A percentile compares a stretch with the other conserved stretches of the same genome.
Conservation (phyloP, 768 basidiomycete species). For the Amanita muscaria region DNA sequence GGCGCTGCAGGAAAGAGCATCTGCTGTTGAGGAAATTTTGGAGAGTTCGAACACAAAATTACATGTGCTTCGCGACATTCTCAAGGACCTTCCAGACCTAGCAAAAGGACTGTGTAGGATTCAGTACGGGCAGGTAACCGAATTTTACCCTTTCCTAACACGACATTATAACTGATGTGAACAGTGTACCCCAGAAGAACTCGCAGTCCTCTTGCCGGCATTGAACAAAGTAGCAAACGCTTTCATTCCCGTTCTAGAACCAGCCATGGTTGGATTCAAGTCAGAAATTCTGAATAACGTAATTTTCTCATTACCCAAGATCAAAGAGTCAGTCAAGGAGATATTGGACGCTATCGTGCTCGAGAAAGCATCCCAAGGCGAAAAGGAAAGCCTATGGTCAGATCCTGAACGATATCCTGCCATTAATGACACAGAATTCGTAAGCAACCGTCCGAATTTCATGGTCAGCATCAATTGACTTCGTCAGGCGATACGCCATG, state of each 20-base stretch:
- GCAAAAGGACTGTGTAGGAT: conserved; percentile 80
- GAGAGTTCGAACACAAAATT: conserved; percentile 52
- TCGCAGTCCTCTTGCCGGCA: conserved; percentile 65
- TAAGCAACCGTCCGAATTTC: conserved; percentile 33
- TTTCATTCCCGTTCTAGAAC: conserved; percentile 41
- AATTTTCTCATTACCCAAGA: conserved; percentile 54
- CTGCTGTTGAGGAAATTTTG: conserved; percentile 80
- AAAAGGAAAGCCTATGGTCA: conserved; percentile 65
- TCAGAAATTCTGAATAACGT: conserved; percentile 66
- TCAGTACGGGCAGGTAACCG: conserved; percentile 78
- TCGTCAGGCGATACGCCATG: conserved; percentile 51
- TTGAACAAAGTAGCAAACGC: conserved; percentile 62
- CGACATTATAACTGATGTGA: background rate
- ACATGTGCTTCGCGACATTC: conserved; percentile 54
- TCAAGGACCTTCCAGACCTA: conserved; percentile 79
- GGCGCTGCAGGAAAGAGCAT: conserved; percentile 62
- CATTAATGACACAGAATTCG: conserved; percentile 53
- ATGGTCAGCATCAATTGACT: conserved; percentile 9
- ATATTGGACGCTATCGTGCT: conserved; percentile 51
- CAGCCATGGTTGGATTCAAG: conserved; percentile 45
- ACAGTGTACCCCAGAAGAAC: conserved; percentile 78
- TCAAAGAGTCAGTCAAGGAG: conserved; percentile 44
- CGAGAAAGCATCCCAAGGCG: conserved; percentile 54
- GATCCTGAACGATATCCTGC: conserved; percentile 36
- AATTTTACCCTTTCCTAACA: background rate